Base-by-base conservation (phyloP, 2,329 filamentous ascomycete genomes). In the Neofusicoccum parvum region DNA sequence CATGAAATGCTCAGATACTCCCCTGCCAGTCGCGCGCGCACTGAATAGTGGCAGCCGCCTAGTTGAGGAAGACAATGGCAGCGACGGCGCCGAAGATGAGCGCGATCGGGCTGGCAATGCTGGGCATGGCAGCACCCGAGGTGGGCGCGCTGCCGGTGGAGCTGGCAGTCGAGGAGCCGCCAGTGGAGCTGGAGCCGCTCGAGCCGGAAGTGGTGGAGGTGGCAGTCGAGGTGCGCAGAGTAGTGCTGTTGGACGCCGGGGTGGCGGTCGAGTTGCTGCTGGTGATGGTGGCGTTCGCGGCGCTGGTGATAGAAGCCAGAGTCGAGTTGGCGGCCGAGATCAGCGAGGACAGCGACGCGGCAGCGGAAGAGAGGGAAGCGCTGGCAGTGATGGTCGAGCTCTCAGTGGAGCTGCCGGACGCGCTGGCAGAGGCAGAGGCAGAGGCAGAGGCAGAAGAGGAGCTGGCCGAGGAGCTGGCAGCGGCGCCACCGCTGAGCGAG, bases 401-500 rank as follows among this genome's bases (percentile, higher is more conserved):
- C 65, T 69, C 58, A 65, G 72, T n/a, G 4, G 69, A 65, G n/a
- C 66, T 65, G 53, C 3, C 20, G 37, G 56, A 37, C 27, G 20
- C 14, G 46, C 43, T 50, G 60, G 68, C 67, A 34, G 67, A 72
- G 43, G 46, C 72, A 66, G 58, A 71, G 43, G 46, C 72, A 66
- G 58, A 71, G 70, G 37, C 67, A 65, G 51, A 70, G 67, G 50
- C 74, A 64, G 37, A 70, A 69, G 23, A 72, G 73, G 39, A 70
- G 37, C 76, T 73, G 45, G 85, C 72, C 37, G 72, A 71, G 73
- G 88, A 80, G 39, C 80, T 80, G 53, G 81, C 83, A 54, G 82
- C 84, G 78, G 87, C 88, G 79, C 36, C 54, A 46, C 80, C 80
- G 41, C 76, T 74, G 51, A 86, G 72, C 37, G 72, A 71, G 73